Evolutionary conservation across 2,329 filamentous ascomycete species (phyloP).

Genomic region (Stachybotrys echinatus): DNA sequence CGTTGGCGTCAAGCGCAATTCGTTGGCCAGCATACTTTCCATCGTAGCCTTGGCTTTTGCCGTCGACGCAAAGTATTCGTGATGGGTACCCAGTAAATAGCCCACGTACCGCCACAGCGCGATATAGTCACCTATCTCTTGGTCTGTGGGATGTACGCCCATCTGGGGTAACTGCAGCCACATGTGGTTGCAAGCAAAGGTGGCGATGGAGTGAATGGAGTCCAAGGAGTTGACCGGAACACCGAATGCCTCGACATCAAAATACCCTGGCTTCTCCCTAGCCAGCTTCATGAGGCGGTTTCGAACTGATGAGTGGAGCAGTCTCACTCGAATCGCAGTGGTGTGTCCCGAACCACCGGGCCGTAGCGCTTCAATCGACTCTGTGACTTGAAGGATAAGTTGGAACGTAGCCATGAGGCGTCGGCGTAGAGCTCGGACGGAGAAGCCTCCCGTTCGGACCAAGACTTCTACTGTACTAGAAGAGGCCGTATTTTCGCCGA

Average conservation of each 20-base stretch:
- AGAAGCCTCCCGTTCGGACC: constrained; percentile 62
- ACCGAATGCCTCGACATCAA: constrained; percentile 50
- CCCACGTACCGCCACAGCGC: constrained; percentile 43
- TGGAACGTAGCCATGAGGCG: constrained; percentile 45
- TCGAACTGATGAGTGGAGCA: constrained; percentile 61
- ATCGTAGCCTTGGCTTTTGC: constrained; percentile 22
- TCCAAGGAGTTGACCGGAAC: constrained; percentile 63
- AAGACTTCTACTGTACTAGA: constrained; percentile 60
- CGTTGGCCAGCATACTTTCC: constrained; percentile 26
- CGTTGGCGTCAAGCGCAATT: constrained; percentile 25
- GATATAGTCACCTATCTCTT: constrained; percentile 58
- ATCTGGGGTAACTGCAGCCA: constrained; percentile 59
- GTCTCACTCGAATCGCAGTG: constrained; percentile 57
- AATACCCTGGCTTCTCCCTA: constrained; percentile 50
- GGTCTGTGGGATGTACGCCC: constrained; percentile 51
- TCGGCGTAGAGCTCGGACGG: constrained; percentile 51
- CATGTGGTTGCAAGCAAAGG: constrained; percentile 57
- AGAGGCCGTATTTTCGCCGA: constrained; percentile 37
- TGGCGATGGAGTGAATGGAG: constrained; percentile 56
- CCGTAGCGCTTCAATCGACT: constrained; percentile 50
- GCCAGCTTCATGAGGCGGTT: constrained; percentile 55
- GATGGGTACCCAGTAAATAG: constrained; percentile 21
- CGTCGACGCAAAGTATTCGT: constrained; percentile 16
- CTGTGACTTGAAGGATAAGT: constrained; percentile 51
- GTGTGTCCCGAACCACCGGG: constrained; percentile 58